These are phyloP conservation scores for Microsporum audouinii DNA, from an alignment of 2,329 filamentous ascomycete species.

Conservation along the genomic window DNA sequence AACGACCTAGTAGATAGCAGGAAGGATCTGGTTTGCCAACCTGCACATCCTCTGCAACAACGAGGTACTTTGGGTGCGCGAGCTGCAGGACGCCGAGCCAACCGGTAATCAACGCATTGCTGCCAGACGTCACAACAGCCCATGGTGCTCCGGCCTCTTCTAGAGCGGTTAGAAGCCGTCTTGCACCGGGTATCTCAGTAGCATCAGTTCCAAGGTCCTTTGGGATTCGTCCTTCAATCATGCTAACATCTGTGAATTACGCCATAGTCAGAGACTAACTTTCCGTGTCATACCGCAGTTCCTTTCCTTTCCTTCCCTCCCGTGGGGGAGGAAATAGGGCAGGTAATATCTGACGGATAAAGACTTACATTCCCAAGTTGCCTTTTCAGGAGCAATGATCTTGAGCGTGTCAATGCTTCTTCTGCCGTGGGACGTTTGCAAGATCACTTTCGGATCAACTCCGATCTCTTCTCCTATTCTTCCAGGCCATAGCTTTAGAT, in stretches of 20 bases:
- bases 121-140: constrained; percentile 74
- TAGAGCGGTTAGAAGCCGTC: constrained; percentile 56
- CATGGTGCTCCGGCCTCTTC: constrained; percentile 55
- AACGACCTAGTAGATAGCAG: constrained; percentile 59
- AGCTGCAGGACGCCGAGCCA: constrained; percentile 60
- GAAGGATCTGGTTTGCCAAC: constrained; percentile 66
- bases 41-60: constrained; percentile 64
- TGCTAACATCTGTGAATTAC: constrained; percentile 53
- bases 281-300: constrained; percentile 6
- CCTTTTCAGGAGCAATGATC: constrained; percentile 69
- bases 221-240: constrained; percentile 68
- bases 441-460: constrained; percentile 70
- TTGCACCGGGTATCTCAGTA: constrained; percentile 73
- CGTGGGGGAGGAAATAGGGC: not conserved
- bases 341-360: not conserved
- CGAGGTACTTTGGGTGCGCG: constrained; percentile 52
- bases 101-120: constrained; percentile 52
- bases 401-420: constrained; percentile 76
- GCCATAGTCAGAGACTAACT: constrained; percentile 3
- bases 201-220: constrained; percentile 65
- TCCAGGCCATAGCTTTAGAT: constrained; percentile 2
- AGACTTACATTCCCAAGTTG: constrained; percentile 80
- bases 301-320: not conserved
- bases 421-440: constrained; percentile 82
- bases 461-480: constrained; percentile 63